phyloP scores from a whole-genome alignment of 306 rosid genomes.

The Casuarina cunninghamiana region DNA sequence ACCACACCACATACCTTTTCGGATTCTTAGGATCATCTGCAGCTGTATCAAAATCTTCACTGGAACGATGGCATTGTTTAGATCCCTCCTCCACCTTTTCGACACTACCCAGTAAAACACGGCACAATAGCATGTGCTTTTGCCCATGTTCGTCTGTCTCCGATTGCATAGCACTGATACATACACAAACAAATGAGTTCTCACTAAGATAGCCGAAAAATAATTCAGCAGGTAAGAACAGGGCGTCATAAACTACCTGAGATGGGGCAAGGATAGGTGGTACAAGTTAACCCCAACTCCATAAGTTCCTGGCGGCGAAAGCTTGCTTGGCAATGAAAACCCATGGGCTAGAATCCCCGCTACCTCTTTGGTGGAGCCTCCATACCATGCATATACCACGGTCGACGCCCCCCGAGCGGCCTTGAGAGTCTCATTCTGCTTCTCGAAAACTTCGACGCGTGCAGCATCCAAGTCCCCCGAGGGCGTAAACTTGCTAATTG shows the following conservation, averaged over 20 bases:
- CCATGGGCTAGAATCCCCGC: constrained; percentile 45
- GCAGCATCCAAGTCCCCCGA: constrained; percentile 36
- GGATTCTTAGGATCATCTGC: constrained; percentile 54
- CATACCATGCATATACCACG: constrained; percentile 57
- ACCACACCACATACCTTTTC: constrained; percentile 59
- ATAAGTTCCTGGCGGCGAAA: constrained; percentile 23
- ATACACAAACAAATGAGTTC: constrained; percentile 11
- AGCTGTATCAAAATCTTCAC: constrained; percentile 51
- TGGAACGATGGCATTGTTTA: constrained; percentile 45
- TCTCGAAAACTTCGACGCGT: constrained; percentile 38
- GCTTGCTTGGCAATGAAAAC: constrained; percentile 37
- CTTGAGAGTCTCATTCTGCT: constrained; percentile 34
- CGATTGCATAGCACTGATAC: constrained; percentile 43
- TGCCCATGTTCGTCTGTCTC: constrained; percentile 43
- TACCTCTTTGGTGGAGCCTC: constrained; percentile 35
- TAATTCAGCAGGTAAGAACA: not conserved
- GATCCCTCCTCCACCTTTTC: constrained; percentile 52
- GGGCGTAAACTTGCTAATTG: constrained; percentile 44
- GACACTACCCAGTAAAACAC: constrained; percentile 55
- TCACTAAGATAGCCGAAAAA: not conserved
- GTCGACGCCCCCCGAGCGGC: constrained; percentile 49
- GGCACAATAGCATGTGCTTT: constrained; percentile 58
- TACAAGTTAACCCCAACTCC: constrained; percentile 48
- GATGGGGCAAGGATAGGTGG: constrained; percentile 36
- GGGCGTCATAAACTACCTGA: constrained; percentile 35